Evolutionary conservation across 106 monocot species (phyloP), one percentile per base, ranked within the genome.

Genomic region (Dendrobium officinale): DNA sequence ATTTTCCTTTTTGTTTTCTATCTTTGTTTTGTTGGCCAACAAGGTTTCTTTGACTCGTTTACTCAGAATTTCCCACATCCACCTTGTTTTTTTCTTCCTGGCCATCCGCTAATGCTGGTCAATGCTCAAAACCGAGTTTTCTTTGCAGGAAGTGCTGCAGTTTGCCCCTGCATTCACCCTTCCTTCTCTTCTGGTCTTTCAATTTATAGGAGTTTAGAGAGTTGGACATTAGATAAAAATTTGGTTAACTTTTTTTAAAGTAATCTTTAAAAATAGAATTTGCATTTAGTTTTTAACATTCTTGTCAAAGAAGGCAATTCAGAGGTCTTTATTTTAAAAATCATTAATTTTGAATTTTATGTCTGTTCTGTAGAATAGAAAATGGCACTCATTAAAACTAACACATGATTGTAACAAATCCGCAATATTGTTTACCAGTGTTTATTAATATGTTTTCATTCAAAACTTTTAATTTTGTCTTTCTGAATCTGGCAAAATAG

Each of bases 401-500:
- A 4, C 3, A 61, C 61, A 61, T 61, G n/a, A n/a, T 61, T 61
- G 19, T 61, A 19, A 61, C 0, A 61, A n/a, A 37, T 37, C 37
- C 3, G 37, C 37, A 37, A 37, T 37, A 37, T 37, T 37, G 0
- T 37, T 37, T 37, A 51, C 11, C 11, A 13, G 51, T 61, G 5
- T 6, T 61, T n/a, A 6, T 61, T 61, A 4, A n/a, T n/a, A 22
- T 61, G 61, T 61, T 61, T 22, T 19, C 3, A 22, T 61, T 61
- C 20, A 6, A n/a, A 61, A 61, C 61, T 61, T 61, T 4, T 6
- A 5, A 61, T 0, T 61, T 61, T 61, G 0, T 61, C 0, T 61
- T 61, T 61, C 22, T 61, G 61, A 61, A 61, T 61, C n/a, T 61
- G 19, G 61, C n/a, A 61, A 61, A 61, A 19, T 61, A 61, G 61